phyloP scores from a whole-genome alignment of 2,329 filamentous ascomycete genomes.

The Pseudocercospora vitis region DNA sequence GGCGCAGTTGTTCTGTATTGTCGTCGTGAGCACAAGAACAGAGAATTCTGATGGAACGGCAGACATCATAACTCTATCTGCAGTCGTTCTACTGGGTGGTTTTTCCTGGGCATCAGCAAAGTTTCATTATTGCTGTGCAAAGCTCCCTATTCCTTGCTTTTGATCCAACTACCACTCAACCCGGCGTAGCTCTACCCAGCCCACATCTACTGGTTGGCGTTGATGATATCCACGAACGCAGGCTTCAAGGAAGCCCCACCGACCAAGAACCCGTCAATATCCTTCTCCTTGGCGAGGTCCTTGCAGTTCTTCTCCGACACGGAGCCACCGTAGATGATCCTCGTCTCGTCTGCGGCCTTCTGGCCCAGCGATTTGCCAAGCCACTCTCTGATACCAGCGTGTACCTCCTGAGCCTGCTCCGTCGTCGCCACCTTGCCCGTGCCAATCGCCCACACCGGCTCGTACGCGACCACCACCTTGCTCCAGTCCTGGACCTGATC shows the following conservation, averaged over 20 bases:
- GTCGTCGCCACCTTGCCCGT: conserved; percentile 91
- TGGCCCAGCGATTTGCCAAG: conserved; percentile 71
- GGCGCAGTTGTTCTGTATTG: too few relatives aligned
- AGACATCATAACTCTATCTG: too few relatives aligned
- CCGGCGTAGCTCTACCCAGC: background rate
- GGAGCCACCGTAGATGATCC: conserved; percentile 94
- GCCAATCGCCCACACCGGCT: conserved; percentile 94
- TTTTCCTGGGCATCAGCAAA: too few relatives aligned
- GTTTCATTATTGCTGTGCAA: conserved; percentile 1
- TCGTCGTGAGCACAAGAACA: too few relatives aligned
- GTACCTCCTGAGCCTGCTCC: conserved; percentile 89
- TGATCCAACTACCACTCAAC: background rate
- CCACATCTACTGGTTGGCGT: conserved; percentile 49
- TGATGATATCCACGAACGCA: conserved; percentile 76
- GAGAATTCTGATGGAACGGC: too few relatives aligned
- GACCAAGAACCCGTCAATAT: conserved; percentile 98
- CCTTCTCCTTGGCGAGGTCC: conserved; percentile 84
- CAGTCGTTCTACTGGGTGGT: too few relatives aligned
- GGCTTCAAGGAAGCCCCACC: conserved; percentile 96
- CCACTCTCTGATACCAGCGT: conserved; percentile 89
- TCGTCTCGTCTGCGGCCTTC: conserved; percentile 78
- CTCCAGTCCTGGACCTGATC: conserved; percentile 82
- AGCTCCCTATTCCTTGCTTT: background rate
- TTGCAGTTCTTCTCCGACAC: conserved; percentile 98
- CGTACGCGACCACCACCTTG: conserved; percentile 95